Base-by-base conservation (phyloP, 2,329 filamentous ascomycete genomes). In the Pleurostoma richardsiae region DNA sequence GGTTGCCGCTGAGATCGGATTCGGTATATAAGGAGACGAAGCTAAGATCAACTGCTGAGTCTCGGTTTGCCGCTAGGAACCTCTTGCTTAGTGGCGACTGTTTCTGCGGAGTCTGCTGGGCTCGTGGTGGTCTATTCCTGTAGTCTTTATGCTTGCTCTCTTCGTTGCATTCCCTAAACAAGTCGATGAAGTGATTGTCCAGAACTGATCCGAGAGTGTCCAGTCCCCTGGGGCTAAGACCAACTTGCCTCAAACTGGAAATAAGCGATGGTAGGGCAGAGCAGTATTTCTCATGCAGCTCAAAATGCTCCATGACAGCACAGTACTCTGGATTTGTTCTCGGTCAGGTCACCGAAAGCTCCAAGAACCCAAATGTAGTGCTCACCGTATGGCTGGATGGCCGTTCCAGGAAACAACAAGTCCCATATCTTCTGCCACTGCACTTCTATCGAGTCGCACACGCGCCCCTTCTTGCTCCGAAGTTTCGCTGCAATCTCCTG, bases 341-440 rank as follows among this genome's bases (percentile, higher is more conserved):
- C n/a, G 29, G 8, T 30, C 10, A 10, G 42, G 2, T 3, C 29
- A 6, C 3, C 10, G 7, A 28, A 6, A 39, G 40, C 6, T 19
- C 27, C 8, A 30, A n/a, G 31, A 28, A 10, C 10, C 4, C 19
- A 19, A 19, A 19, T 19, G 8, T 36, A 8, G 8, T 36, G 8
- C 29, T 47, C 19, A 47, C 45, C 45, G 33, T 49, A 49, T 26
- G 47, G 47, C 36, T 46, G 43, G 10, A 49, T 43, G 10, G 33
- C 26, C 7, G 30, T 42, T 2, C 39, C 44, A 3, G 48, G 48
- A 30, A 49, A 49, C 6, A 49, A 19, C 4, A 49, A 29, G 8
- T 43, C 39, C 48, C 48, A 49, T 38, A 49, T 49, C 42, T 49
- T 49, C 27, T 47, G 41, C 48, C 48, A 47, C 29, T 49, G 48